Evolutionary conservation across 2,329 filamentous ascomycete species (phyloP), one percentile per base, ranked within the genome.

Genomic region (Ophiostoma sp.): DNA sequence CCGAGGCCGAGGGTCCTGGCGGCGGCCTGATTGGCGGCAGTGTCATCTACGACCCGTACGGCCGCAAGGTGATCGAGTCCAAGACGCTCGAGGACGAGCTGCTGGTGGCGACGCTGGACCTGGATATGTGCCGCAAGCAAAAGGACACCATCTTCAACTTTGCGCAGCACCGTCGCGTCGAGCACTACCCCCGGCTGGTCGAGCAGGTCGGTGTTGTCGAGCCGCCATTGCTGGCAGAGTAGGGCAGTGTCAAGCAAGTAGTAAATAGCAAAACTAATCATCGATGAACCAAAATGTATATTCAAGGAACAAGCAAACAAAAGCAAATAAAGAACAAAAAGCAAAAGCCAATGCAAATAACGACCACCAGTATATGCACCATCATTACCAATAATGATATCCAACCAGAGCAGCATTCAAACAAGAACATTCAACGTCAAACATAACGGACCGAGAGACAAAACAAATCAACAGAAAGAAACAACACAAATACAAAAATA

Each of bases 91-190:
- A 72, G 11, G 84, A 86, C 73, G 84, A 86, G 77, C 73, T 85
- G 69, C 77, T 86, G 0, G 79, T 84, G 36, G 83, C 83, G 1
- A 82, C 84, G 60, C 81, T 84, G 67, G 82, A 86, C 75, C 75
- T 86, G 70, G 78, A 77, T 20, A 77, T 80, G 69, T 85, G 83
- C 74, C 78, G 81, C 66, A 79, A 79, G 66, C 83, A 81, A 1
- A 84, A 84, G 75, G 79, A 81, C 73, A 81, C 81, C 71, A 79
- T 82, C 8, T 83, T 85, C 78, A 76, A 83, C 76, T 80, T 82
- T 73, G 79, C 75, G 31, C 78, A 78, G 73, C 81, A 83, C 76
- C 76, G 81, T 68, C 76, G 81, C 73, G 76, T 80, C 11, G 81
- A 83, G 75, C 77, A 81, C 44, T 83, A 83, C 71, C 76, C 76